phyloP scores from a whole-genome alignment of 176 grass and related monocot genomes.

The Calamus simplicifolius region DNA sequence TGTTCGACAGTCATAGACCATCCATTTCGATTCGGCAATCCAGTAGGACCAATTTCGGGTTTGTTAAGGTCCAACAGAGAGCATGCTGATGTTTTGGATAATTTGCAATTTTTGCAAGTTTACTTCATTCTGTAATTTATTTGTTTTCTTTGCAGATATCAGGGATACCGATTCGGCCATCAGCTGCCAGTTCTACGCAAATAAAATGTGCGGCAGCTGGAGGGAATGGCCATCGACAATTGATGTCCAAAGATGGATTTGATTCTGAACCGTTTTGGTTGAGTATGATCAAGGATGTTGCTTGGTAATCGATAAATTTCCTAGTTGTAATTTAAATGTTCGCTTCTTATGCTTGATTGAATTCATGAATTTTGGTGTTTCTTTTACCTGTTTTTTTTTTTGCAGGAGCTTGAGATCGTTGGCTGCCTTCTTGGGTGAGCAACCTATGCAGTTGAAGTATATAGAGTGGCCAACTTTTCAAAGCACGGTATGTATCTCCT shows the following conservation, averaged over 20 bases:
- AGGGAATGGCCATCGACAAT: conserved; percentile 9
- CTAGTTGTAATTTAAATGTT: background rate
- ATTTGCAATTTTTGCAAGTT: too few relatives aligned
- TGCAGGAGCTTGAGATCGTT: conserved; percentile 58
- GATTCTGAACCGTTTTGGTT: conserved; percentile 31
- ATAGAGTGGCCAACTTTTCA: conserved; percentile 72
- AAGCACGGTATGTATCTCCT: conserved; percentile 53
- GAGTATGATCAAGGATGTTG: conserved; percentile 30
- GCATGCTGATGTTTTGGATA: background rate
- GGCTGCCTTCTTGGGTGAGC: conserved; percentile 62
- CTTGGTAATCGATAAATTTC: conserved; percentile 11
- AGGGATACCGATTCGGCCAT: background rate
- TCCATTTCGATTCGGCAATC: background rate
- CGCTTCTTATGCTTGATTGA: background rate
- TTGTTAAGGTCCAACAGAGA: conserved; percentile 18
- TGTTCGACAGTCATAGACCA: conserved; percentile 6
- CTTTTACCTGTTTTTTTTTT: background rate
- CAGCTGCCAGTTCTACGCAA: conserved; percentile 5
- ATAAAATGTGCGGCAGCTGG: conserved; percentile 23
- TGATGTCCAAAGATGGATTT: conserved; percentile 17
- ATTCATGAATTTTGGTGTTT: too few relatives aligned
- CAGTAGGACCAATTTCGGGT: conserved; percentile 13
- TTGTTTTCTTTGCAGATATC: conserved; percentile 10
- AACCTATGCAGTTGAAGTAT: conserved; percentile 78
- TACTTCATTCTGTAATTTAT: background rate